Base-by-base conservation (phyloP, 352 stramenopile species). In the Phytophthora sp. region DNA sequence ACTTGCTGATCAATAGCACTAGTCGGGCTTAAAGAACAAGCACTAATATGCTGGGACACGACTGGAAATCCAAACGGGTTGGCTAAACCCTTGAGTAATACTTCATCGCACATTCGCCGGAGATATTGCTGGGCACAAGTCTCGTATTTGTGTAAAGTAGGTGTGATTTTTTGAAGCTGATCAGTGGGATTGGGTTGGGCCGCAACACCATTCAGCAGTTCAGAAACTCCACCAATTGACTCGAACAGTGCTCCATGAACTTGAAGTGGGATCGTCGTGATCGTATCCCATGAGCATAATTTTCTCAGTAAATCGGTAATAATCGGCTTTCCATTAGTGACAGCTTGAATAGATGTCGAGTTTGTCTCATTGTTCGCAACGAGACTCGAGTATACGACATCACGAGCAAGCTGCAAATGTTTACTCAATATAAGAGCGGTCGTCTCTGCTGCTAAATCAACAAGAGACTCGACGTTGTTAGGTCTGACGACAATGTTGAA, bases 201-300 rank as follows among this genome's bases (percentile, higher is more conserved):
- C 26, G 70, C 58, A 15, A 90, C 36, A 15, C 76, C 51, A 50
- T 93, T 93, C 24, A 87, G 36, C 2, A 95, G 49, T 52, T 96
- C 85, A 2, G 86, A 83, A 36, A 93, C 70, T 1, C 80, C 81
- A 39, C 88, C 88, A 53, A 94, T 81, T 11, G 73, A 92, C 57
- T 95, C 88, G 27, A 96, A 95, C 0, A 96, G 56, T 21, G 82
- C 84, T 27, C 84, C 88, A 45, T 96, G 88, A 21, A 94, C 78
- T 36, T 84, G 73, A 27, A 96, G 74, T 3, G 88, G 88, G 46
- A 96, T 94, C 26, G 80, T 90, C 16, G 83, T 72, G 30, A 95
- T 69, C 13, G 66, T 56, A 16, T 66, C 69, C 76, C 84, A 91
- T 1, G 72, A 62, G 30, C 85, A 93, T 13, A 96, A 27, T 15